These are phyloP conservation scores for Talaromyces albobiverticillius DNA, from an alignment of 2,329 filamentous ascomycete species.

Conservation along the genomic window DNA sequence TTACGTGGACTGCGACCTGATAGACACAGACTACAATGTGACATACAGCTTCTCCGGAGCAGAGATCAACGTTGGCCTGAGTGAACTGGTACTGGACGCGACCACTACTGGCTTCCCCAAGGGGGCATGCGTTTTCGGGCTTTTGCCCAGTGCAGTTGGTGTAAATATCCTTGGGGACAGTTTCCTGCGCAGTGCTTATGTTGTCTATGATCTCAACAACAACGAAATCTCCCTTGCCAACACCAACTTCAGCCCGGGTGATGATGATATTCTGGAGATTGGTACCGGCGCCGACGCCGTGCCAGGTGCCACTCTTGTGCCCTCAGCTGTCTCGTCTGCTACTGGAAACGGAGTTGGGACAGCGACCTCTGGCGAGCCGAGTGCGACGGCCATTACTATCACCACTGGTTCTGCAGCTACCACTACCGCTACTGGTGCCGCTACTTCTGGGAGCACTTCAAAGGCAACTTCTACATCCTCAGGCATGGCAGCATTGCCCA, in stretches of 20 bases:
- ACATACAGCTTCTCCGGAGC: slow-evolving; percentile 55
- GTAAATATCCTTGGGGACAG: slow-evolving; percentile 68
- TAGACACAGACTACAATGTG: slow-evolving; percentile 40
- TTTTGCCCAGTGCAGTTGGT: slow-evolving; percentile 56
- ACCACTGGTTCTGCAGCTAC: neutral
- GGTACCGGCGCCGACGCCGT: slow-evolving; percentile 34
- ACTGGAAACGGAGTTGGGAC: slow-evolving; percentile 9
- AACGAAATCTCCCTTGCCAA: slow-evolving; percentile 67
- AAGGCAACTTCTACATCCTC: slow-evolving; percentile 12
- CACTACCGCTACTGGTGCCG: neutral
- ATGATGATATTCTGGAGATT: slow-evolving; percentile 13
- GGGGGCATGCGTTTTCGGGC: slow-evolving; percentile 65
- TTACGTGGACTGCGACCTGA: slow-evolving; percentile 48
- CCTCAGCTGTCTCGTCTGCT: slow-evolving; percentile 11
- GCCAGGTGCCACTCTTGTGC: slow-evolving; percentile 1
- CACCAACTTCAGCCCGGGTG: slow-evolving; percentile 54
- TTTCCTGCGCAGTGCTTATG: slow-evolving; percentile 68
- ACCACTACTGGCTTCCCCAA: slow-evolving; percentile 53
- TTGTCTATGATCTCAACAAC: slow-evolving; percentile 69
- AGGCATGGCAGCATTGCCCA: slow-evolving; percentile 17
- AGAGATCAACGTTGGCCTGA: slow-evolving; percentile 52
- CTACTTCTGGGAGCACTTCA: neutral
- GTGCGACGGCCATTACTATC: neutral
- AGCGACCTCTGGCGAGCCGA: neutral
- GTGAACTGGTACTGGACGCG: slow-evolving; percentile 62